A percentile compares a stretch with the other conserved stretches of the same genome.
Evolutionary conservation across 768 basidiomycete genomes (phyloP).

Genomic region (Hypholoma fasciculare): DNA sequence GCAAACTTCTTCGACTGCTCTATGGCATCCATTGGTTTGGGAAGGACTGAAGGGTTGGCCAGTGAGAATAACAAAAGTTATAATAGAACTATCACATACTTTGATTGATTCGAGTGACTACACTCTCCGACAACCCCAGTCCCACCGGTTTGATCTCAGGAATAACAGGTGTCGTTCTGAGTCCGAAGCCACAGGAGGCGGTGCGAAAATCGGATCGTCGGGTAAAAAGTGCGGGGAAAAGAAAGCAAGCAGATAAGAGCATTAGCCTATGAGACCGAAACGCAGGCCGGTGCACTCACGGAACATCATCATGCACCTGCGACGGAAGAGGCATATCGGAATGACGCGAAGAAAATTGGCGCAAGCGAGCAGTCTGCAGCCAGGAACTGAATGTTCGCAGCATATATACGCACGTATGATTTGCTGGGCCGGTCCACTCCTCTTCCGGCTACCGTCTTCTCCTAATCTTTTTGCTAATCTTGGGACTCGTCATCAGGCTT

Average conservation of each 20-base stretch:
- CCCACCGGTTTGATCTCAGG: constrained; percentile 18
- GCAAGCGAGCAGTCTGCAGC: constrained; percentile 17
- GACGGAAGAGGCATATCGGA: constrained; percentile 33
- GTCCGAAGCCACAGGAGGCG: background rate
- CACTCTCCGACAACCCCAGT: constrained; percentile 13
- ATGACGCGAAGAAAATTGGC: constrained; percentile 4
- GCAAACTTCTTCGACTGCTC: constrained; percentile 89
- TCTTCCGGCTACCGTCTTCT: background rate
- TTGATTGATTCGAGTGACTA: constrained; percentile 9
- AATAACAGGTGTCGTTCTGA: constrained; percentile 17
- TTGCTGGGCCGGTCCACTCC: constrained; percentile 2
- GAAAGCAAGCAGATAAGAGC: background rate
- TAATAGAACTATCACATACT: constrained; percentile 9
- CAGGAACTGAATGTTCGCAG: background rate
- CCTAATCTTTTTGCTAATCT: background rate
- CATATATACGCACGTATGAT: constrained; percentile 4
- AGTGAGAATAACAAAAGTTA: background rate
- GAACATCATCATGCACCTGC: constrained; percentile 25
- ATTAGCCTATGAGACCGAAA: background rate
- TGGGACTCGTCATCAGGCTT: background rate
- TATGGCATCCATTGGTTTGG: constrained; percentile 42
- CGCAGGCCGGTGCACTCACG: constrained; percentile 16
- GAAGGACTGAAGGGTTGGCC: constrained; percentile 17
- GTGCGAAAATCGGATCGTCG: background rate
- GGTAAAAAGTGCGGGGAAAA: constrained; percentile 2